A percentile compares a stretch with the other conserved stretches of the same genome.
phyloP scores from a whole-genome alignment of 164 flowering plant species.

The Sedum album region DNA sequence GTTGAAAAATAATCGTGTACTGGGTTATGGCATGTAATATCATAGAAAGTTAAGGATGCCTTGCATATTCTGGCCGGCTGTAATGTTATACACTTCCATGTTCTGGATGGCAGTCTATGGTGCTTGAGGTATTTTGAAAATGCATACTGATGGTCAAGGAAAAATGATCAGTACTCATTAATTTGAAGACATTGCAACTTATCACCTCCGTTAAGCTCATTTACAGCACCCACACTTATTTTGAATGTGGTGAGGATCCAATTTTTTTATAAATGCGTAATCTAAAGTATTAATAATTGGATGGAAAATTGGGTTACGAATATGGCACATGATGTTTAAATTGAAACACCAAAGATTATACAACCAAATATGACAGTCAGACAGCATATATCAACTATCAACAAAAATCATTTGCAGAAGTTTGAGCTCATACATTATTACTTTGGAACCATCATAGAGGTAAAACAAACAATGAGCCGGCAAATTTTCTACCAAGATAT shows the following conservation, averaged over 20 bases:
- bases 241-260: no score
- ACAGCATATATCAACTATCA: background rate
- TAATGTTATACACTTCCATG: background rate
- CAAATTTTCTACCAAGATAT: background rate
- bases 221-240: no score
- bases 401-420: background rate
- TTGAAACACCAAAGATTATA: no score
- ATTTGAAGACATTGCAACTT: no score
- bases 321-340: no score
- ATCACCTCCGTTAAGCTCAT: no score
- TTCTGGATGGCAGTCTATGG: background rate
- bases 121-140: background rate
- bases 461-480: background rate
- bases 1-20: background rate
- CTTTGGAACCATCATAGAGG: background rate
- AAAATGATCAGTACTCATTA: no score
- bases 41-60: background rate
- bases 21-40: background rate
- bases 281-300: no score
- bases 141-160: no score
- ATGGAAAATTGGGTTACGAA: no score
- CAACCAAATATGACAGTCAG: no score
- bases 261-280: no score
- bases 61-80: background rate
- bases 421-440: background rate